Evolutionary conservation across 2,329 filamentous ascomycete genomes (phyloP).

Genomic region (Apiospora sp.): DNA sequence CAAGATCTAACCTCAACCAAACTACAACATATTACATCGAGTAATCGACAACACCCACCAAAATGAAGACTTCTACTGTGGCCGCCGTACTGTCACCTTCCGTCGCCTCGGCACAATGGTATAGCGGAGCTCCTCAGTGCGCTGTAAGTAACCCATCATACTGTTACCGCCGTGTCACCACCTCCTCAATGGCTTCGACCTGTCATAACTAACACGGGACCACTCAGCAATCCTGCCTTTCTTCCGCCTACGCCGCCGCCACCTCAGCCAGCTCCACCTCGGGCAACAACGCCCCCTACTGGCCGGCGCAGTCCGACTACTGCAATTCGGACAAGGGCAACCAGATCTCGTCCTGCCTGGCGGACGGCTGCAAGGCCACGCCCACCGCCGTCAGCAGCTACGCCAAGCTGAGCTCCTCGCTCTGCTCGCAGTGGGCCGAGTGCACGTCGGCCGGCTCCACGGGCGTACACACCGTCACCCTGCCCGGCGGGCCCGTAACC

Average conservation of each 20-base stretch:
- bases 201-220: neutral
- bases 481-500: conserved; percentile 44
- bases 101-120: conserved; percentile 47
- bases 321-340: conserved; percentile 39
- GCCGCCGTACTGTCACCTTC: conserved; percentile 38
- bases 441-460: conserved; percentile 49
- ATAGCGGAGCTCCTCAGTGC: conserved; percentile 49
- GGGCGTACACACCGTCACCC: conserved; percentile 49
- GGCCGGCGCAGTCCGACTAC: conserved; percentile 43
- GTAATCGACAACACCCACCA: neutral
- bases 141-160: conserved; percentile 45
- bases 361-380: conserved; percentile 37
- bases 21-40: neutral
- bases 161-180: neutral
- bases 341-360: conserved; percentile 41
- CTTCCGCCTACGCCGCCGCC: conserved; percentile 45
- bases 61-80: conserved; percentile 45
- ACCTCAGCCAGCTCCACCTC: conserved; percentile 40
- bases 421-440: conserved; percentile 50
- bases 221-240: conserved; percentile 51
- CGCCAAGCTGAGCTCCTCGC: conserved; percentile 48
- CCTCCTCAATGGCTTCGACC: neutral
- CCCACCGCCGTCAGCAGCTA: conserved; percentile 40
- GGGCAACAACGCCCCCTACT: conserved; percentile 34
- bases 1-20: neutral